Conservation (phyloP, 78 protist genomes). For the Pelomyxa schiedti region DNA sequence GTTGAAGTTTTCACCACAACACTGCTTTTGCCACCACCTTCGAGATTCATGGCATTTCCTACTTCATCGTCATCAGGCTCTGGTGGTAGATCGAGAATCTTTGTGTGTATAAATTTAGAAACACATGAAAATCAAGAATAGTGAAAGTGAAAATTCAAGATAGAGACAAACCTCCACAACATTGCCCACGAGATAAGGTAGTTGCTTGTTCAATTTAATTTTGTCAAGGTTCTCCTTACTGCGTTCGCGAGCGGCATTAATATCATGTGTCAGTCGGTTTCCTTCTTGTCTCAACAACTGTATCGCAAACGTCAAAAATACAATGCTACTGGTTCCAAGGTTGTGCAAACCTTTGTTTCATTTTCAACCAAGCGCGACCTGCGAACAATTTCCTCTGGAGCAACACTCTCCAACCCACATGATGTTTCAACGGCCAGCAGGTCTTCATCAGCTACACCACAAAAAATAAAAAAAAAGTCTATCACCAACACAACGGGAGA, state of each 20-base stretch:
- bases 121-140: background rate
- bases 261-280: constrained; percentile 44
- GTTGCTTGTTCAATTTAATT: constrained; percentile 85
- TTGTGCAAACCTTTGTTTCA: too few relatives aligned
- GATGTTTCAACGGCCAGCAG: too few relatives aligned
- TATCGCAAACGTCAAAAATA: too few relatives aligned
- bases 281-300: constrained; percentile 15
- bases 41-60: constrained; percentile 58
- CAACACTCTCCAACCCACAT: too few relatives aligned
- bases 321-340: too few relatives aligned
- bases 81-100: constrained; percentile 57
- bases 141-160: background rate
- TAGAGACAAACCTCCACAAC: constrained; percentile 84
- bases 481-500: too few relatives aligned
- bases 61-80: constrained; percentile 52
- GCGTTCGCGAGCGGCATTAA: constrained; percentile 29
- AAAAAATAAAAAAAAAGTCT: too few relatives aligned
- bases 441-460: too few relatives aligned
- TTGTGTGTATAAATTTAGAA: background rate
- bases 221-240: constrained; percentile 87
- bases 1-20: constrained; percentile 83
- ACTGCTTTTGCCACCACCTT: constrained; percentile 57
- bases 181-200: constrained; percentile 96
- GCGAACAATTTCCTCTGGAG: too few relatives aligned
- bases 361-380: too few relatives aligned